Evolutionary conservation across 208 protist species (phyloP), one percentile per base, ranked within the genome.

Genomic region (Naegleria lovaniensis): DNA sequence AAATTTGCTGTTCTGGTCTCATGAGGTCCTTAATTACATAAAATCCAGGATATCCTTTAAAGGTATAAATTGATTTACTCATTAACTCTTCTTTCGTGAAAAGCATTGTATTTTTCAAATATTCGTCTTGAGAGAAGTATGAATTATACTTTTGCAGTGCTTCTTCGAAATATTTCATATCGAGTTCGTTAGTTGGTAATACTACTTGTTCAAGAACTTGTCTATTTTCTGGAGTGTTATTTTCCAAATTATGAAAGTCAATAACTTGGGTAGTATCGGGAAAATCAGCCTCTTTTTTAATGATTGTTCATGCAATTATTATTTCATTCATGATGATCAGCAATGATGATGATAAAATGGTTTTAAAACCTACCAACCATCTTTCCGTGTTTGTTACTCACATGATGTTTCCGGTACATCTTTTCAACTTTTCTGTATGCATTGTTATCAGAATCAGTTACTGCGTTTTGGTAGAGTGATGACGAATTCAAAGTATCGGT

Each of bases 21-120:
- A 89, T 43, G 4, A 67, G 29, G 9, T 67, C 13, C 22, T 22
- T 43, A 41, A 89, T 89, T 5, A 67, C 51, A 38, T 41, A 67
- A 89, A 89, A 89, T 75, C 85, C 85, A 41, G 41, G 48, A 89
- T 58, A 88, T 29, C 43, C 85, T 39, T 58, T 58, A n/a, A 88
- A 58, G 0, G 41, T 58, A 58, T 88, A 88, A 13, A 88, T 79
- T 9, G 13, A 36, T 79, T 79, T 79, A 9, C 29, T 79, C 25
- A 79, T 36, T 36, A 79, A 33, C n/a, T 79, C 67, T 79, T 79
- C 67, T 33, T 79, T 79, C 6, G 67, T 79, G n/a, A 36, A 79
- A 36, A 0, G n/a, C 67, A 79, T 79, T 25, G 29, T 79, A 36
- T 25, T 13, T 33, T 79, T 79, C n/a, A 79, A 79, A 36, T 79